Evolutionary conservation across 2,329 filamentous ascomycete species (phyloP), one percentile per base, ranked within the genome.

Genomic region (Epicoccum nigrum): DNA sequence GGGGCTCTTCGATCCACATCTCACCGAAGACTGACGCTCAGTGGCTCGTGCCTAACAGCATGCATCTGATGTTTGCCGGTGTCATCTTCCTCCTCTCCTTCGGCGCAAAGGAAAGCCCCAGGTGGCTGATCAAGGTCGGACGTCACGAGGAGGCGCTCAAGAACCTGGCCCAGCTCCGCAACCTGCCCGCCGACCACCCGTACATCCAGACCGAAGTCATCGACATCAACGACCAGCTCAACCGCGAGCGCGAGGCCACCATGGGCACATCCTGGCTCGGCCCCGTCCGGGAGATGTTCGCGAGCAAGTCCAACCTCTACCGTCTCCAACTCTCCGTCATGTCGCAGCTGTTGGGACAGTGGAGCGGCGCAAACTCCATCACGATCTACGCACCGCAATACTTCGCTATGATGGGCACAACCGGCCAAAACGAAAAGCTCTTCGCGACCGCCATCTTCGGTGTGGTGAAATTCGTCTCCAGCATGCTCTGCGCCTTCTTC

Each of bases 1-100:
- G 75, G 73, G 79, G 80, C 12, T 78, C 76, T n/a, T 75, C 78
- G 20, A 68, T 83, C 19, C 77, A 84, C 62, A 78, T 81, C 57
- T 77, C 77, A 15, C 67, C 76, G 34, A 68, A 71, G 50, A 76
- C 76, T n/a, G 64, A 68, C 16, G 60, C 64, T 6, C 68, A 74
- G 46, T 79, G 82, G 82, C 79, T 88, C 34, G 82, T 90, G 0
- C 89, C 89, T 0, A 90, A 87, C 33, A 86, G 84, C 59, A 77
- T 92, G 50, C 89, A 93, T 68, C 78, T 93, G 70, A 91, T 91
- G 65, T 91, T 92, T 64, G 86, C 88, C 2, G 83, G 83, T 4
- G 73, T 92, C 54, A 90, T 92, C 67, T 82, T 89, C 65, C 62
- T 84, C 48, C 78, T 92, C 12, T 88, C 84, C 9, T 86, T 89